Evolutionary conservation across 2,329 filamentous ascomycete genomes (phyloP).

Genomic region (Ophiognomonia clavigignenti-juglandacearum): DNA sequence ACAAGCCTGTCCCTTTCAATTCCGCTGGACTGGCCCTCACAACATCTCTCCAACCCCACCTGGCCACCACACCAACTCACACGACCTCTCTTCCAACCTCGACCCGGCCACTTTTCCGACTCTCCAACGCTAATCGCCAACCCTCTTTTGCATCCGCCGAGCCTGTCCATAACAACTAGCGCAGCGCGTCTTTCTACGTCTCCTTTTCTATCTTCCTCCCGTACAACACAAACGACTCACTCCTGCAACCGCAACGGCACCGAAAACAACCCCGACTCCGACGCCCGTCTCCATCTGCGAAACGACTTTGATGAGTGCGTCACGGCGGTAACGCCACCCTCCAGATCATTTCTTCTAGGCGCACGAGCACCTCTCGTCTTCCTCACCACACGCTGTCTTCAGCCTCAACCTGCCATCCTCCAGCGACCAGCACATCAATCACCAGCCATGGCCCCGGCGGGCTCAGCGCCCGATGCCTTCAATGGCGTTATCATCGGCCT

Average conservation of each 20-base stretch:
- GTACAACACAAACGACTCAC: no score
- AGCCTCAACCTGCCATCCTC: not conserved
- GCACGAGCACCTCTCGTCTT: not conserved
- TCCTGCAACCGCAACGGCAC: not conserved
- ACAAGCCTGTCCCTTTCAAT: no score
- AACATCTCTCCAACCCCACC: no score
- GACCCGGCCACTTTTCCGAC: no score
- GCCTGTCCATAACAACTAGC: no score
- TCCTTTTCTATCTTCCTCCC: not conserved
- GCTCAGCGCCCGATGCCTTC: conserved; percentile 37
- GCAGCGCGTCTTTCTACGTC: no score
- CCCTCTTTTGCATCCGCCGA: no score
- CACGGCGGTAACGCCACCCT: conserved; percentile 20
- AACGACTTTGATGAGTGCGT: conserved; percentile 16
- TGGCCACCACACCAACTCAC: not conserved
- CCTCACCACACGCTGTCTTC: not conserved
- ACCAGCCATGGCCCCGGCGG: conserved; percentile 17
- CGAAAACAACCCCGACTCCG: not conserved
- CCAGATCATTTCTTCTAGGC: conserved; percentile 6
- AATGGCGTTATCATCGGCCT: conserved; percentile 91
- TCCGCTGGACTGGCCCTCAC: no score
- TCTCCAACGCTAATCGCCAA: not conserved
- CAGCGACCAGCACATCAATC: not conserved
- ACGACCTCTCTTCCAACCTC: conserved; percentile 6
- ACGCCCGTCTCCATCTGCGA: not conserved